A percentile compares a stretch with the other conserved stretches of the same genome.
Conservation (phyloP, 176 grass and related monocot species). For the Thinopyrum elongatum region DNA sequence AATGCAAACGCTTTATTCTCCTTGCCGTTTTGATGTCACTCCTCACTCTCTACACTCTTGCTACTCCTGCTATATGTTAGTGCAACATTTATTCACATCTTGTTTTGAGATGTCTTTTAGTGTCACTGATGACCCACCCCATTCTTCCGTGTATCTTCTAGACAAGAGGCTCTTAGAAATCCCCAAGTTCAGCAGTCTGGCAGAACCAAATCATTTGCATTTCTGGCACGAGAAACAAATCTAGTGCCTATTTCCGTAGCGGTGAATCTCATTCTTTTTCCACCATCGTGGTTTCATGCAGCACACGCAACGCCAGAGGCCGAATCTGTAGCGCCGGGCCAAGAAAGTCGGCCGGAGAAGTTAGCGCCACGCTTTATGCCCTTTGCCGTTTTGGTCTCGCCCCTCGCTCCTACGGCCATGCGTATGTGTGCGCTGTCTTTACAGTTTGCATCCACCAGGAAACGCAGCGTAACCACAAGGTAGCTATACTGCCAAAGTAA, state of each 20-base stretch:
- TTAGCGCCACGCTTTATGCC: not conserved
- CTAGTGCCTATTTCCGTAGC: not conserved
- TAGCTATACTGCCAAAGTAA: not conserved
- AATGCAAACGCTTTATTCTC: not conserved
- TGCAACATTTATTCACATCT: not conserved
- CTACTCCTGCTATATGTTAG: no score
- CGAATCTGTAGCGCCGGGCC: not conserved
- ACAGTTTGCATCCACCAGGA: slow-evolving; percentile 32
- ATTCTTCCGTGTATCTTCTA: no score
- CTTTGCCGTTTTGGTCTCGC: slow-evolving; percentile 3
- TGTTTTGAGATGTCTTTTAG: not conserved
- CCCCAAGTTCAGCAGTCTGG: no score
- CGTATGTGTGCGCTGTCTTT: not conserved
- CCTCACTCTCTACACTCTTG: not conserved
- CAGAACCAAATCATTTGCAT: no score
- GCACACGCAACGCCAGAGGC: not conserved
- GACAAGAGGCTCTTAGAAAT: no score
- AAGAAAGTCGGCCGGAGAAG: not conserved
- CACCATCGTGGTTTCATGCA: not conserved
- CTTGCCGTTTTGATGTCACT: not conserved
- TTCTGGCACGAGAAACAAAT: no score
- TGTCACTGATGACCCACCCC: no score
- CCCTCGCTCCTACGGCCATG: not conserved
- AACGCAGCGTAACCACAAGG: not conserved
- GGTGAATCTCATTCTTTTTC: not conserved